These are phyloP conservation scores for Phytophthora crassamura DNA, from an alignment of 352 stramenopile genomes.

Conservation along the genomic window DNA sequence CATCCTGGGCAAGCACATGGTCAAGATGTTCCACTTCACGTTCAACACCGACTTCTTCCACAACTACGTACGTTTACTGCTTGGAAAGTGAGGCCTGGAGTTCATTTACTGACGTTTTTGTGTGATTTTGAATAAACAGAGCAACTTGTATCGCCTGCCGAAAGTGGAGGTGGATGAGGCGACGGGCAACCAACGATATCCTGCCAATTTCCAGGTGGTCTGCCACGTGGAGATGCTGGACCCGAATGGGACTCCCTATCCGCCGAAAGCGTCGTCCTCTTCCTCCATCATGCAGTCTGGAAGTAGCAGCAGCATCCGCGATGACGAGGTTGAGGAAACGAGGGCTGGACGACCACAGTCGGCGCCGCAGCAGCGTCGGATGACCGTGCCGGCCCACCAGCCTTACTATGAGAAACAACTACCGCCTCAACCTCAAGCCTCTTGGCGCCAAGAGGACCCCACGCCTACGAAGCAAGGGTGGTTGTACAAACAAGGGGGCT, in stretches of 20 bases:
- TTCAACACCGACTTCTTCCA: conserved; percentile 88
- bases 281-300: conserved; percentile 31
- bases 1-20: conserved; percentile 81
- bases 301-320: conserved; percentile 28
- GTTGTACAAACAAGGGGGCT: conserved; percentile 80
- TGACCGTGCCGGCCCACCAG: conserved; percentile 32
- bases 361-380: conserved; percentile 35
- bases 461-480: conserved; percentile 68
- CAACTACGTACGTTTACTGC: conserved; percentile 53
- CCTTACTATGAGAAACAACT: conserved; percentile 20
- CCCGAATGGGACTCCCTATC: conserved; percentile 31
- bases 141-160: conserved; percentile 53
- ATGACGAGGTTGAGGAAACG: conserved; percentile 27
- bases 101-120: neutral
- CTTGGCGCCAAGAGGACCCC: conserved; percentile 33
- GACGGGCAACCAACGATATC: conserved; percentile 56
- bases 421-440: conserved; percentile 12
- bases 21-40: conserved; percentile 88
- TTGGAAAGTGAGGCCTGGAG: conserved; percentile 1
- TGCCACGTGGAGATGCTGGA: conserved; percentile 57
- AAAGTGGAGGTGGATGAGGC: conserved; percentile 74
- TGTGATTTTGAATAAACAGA: conserved; percentile 29
- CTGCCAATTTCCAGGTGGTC: conserved; percentile 61
- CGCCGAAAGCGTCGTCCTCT: conserved; percentile 24
- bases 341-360: conserved; percentile 16